phyloP scores from a whole-genome alignment of 2,329 filamentous ascomycete species.

The Cyphellophora europaea region DNA sequence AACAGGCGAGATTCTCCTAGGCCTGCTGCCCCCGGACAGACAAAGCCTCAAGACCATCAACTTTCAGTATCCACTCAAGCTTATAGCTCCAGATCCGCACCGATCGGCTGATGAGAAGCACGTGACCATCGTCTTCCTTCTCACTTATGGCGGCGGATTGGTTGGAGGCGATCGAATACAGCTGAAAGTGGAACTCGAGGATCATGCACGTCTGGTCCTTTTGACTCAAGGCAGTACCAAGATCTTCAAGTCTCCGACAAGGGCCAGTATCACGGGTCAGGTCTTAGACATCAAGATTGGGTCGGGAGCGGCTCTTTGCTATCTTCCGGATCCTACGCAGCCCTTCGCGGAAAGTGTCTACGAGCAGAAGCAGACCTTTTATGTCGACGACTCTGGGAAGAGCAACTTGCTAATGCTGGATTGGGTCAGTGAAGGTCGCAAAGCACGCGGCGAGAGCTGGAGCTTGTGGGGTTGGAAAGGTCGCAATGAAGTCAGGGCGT shows the following conservation, averaged over 20 bases:
- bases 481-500: slow-evolving; percentile 64
- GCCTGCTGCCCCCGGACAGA: slow-evolving; percentile 64
- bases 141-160: slow-evolving; percentile 90
- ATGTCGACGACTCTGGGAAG: slow-evolving; percentile 37
- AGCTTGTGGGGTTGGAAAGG: slow-evolving; percentile 69
- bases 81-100: slow-evolving; percentile 69
- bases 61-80: slow-evolving; percentile 91
- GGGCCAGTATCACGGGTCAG: slow-evolving; percentile 31
- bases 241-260: slow-evolving; percentile 70
- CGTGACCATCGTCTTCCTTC: slow-evolving; percentile 58
- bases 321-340: slow-evolving; percentile 84
- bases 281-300: slow-evolving; percentile 39
- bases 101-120: slow-evolving; percentile 42
- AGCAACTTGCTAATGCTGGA: slow-evolving; percentile 71
- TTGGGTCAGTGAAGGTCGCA: slow-evolving; percentile 86
- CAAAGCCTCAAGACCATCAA: slow-evolving; percentile 66
- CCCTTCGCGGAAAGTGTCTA: slow-evolving; percentile 80
- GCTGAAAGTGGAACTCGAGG: slow-evolving; percentile 58
- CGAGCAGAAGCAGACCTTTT: slow-evolving; percentile 73
- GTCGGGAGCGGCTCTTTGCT: slow-evolving; percentile 44
- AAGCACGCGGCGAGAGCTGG: slow-evolving; percentile 83
- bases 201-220: slow-evolving; percentile 55
- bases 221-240: slow-evolving; percentile 78
- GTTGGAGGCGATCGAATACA: slow-evolving; percentile 78
- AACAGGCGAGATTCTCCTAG: slow-evolving; percentile 66